Percentiles rank a stretch among this genome's conserved stretches.
Evolutionary conservation across 768 basidiomycete genomes (phyloP).

Genomic region (Russula sp.): DNA sequence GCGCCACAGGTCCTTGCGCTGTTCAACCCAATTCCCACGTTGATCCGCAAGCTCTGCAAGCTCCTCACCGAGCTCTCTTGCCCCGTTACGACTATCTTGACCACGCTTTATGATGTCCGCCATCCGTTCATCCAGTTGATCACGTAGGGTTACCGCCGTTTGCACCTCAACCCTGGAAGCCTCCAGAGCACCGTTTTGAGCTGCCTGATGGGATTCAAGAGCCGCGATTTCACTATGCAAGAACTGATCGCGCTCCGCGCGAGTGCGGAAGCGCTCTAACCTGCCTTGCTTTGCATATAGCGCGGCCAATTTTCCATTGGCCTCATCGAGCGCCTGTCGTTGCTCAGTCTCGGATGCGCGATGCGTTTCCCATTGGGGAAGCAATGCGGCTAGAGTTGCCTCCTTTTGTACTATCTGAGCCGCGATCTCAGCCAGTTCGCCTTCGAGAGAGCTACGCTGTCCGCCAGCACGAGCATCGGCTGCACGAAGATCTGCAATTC

Average conservation of each 20-base stretch:
- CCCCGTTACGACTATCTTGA: constrained; percentile 59
- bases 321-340: constrained; percentile 69
- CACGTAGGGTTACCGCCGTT: constrained; percentile 46
- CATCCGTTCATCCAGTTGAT: constrained; percentile 58
- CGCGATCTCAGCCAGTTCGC: constrained; percentile 61
- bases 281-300: constrained; percentile 92
- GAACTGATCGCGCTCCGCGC: constrained; percentile 78
- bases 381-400: constrained; percentile 54
- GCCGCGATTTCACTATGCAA: constrained; percentile 75
- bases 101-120: constrained; percentile 54
- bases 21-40: constrained; percentile 67
- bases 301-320: constrained; percentile 63
- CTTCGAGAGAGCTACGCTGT: constrained; percentile 57
- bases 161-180: constrained; percentile 51
- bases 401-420: constrained; percentile 63
- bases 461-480: constrained; percentile 64
- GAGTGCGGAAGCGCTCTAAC: constrained; percentile 76
- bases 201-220: constrained; percentile 56
- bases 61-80: constrained; percentile 60
- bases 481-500: constrained; percentile 69
- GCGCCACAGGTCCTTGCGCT: constrained; percentile 90
- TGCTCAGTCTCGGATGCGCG: constrained; percentile 51
- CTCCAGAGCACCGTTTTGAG: constrained; percentile 56
- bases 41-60: constrained; percentile 60
- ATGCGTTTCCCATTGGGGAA: constrained; percentile 68